Evolutionary conservation across 192 early-diverging fungal species (phyloP).

Genomic region (Coemansia javaensis): DNA sequence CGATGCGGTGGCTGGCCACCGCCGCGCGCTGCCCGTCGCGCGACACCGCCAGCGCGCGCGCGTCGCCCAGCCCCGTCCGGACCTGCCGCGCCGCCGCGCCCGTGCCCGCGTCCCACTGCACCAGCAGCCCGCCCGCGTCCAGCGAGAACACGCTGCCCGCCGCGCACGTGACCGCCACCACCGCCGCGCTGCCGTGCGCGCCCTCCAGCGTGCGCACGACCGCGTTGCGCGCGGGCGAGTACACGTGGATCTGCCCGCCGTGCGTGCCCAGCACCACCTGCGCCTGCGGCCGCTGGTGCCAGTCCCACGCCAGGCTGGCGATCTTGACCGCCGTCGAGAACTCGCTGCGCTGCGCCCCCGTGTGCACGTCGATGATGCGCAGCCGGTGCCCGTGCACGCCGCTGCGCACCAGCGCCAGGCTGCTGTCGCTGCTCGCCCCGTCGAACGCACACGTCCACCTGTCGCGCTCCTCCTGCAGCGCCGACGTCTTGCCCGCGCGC

Average conservation of each 20-base stretch:
- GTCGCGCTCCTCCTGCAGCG: neutral
- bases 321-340: conserved; percentile 10
- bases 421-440: conserved; percentile 5
- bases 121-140: conserved; percentile 15
- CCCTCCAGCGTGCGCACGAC: conserved; percentile 18
- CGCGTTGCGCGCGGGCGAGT: conserved; percentile 42
- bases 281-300: neutral
- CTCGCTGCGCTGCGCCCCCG: conserved; percentile 38
- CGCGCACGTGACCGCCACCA: conserved; percentile 1
- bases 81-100: conserved; percentile 4
- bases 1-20: conserved; percentile 38
- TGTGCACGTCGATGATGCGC: conserved; percentile 43
- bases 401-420: conserved; percentile 35
- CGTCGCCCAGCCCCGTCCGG: conserved; percentile 15
- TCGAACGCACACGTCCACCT: conserved; percentile 36
- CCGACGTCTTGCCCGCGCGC: conserved; percentile 7
- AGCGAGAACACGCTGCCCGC: conserved; percentile 14
- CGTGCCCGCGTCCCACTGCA: conserved; percentile 20
- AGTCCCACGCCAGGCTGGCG: conserved; percentile 12
- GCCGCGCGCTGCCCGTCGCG: conserved; percentile 20
- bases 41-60: conserved; percentile 17
- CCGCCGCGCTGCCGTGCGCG: conserved; percentile 1
- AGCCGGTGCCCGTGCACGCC: conserved; percentile 24
- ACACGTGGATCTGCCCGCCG: conserved; percentile 20
- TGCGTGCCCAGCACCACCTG: conserved; percentile 26